These are phyloP conservation scores for Helotiales sp. DNA, from an alignment of 2,329 filamentous ascomycete genomes.

Conservation along the genomic window DNA sequence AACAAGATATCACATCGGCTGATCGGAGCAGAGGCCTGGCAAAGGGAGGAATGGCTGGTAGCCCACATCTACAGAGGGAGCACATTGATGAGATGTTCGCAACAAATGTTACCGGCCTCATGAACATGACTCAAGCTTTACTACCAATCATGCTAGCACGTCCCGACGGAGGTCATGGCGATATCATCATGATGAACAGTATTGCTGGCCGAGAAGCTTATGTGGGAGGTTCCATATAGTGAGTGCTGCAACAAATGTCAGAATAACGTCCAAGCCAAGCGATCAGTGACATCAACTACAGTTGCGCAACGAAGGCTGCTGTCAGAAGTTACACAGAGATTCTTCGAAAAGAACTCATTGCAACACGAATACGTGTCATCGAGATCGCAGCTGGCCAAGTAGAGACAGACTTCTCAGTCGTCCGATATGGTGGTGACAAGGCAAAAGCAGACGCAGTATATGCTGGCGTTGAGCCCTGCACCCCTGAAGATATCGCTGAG, in stretches of 20 bases:
- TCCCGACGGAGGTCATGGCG: conserved; percentile 72
- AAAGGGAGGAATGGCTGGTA: conserved; percentile 75
- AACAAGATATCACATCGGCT: not conserved
- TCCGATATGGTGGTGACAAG: conserved; percentile 86
- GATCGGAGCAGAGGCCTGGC: conserved; percentile 69
- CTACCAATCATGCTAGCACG: conserved; percentile 75
- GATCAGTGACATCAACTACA: not conserved
- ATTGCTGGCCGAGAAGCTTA: conserved; percentile 91
- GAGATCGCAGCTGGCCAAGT: conserved; percentile 91
- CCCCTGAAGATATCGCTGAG: conserved; percentile 86
- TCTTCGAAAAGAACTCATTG: conserved; percentile 78
- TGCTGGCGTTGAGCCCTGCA: conserved; percentile 76
- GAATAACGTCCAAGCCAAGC: not conserved
- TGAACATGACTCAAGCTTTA: conserved; percentile 94
- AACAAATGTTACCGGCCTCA: conserved; percentile 92
- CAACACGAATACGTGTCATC: conserved; percentile 78
- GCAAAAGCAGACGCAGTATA: conserved; percentile 87
- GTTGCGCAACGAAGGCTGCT: conserved; percentile 86
- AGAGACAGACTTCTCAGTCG: conserved; percentile 92
- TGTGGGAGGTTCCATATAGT: conserved; percentile 79
- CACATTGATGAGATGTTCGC: conserved; percentile 87
- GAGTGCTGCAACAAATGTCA: not conserved
- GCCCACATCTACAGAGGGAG: conserved; percentile 78
- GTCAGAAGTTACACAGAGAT: conserved; percentile 82
- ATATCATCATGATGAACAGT: conserved; percentile 94